Base-by-base conservation (phyloP, 1,284 basidiomycete species). In the Peniophora sp. region DNA sequence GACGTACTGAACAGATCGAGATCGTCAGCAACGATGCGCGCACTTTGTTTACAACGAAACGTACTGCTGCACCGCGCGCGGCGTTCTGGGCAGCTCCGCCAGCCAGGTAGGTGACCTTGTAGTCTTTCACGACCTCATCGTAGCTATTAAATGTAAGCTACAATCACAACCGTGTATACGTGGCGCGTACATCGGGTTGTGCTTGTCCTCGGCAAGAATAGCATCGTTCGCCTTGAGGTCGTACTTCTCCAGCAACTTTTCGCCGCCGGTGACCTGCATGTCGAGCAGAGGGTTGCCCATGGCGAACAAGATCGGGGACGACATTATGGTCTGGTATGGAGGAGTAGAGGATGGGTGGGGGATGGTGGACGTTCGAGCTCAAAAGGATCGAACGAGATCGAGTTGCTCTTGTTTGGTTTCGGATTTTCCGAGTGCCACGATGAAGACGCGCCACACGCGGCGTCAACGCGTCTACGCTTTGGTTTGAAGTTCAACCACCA, bases 31-130 rank as follows among this genome's bases (percentile, higher is more conserved):
- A 49, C 25, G 19, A 9, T 22, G 5, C 17, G 41, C 20, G 14
- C 14, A 44, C 12, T 10, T 22, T 34, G 35, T 19, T 41, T 35
- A 17, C 52, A 3, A 35, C 34, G 45, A 43, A 20, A 83, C 92
- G 63, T 71, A 97, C 92, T 54, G 97, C 92, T 61, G 95, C 96
- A 59, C 86, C 94, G 53, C 97, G 89, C 52, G 96, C 95, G 59
- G 94, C 84, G 66, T 99, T 99, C 70, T 99, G 97, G 22, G 93
- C 85, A 38, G 95, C 96, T 64, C 97, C 97, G 53, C 97, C 97
- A 46, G 97, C 96, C 52, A 99, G 92, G 65, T 97, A 99, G 52
- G 84, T 87, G 52, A 94, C 81, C 53, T 89, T 65, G 71, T 89
- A 69, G 59, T 92, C 80, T 59, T 81, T 79, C 46, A 88, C 82